Evolutionary conservation across 164 flowering plant genomes (phyloP).

Genomic region (Platanus orientalis): DNA sequence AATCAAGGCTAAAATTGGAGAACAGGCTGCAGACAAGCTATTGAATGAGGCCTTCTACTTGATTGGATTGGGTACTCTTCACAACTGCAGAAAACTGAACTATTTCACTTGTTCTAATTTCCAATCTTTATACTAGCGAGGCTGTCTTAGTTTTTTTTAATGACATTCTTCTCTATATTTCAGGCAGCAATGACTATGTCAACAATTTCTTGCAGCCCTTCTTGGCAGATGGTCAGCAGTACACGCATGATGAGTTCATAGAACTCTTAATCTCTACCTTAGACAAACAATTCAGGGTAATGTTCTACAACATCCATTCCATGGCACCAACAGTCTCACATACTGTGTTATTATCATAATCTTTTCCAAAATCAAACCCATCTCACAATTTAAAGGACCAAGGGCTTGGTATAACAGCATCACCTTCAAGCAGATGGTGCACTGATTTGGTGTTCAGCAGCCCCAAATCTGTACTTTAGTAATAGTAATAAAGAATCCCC

Average conservation of each 20-base stretch:
- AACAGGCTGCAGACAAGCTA: constrained; percentile 41
- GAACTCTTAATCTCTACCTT: constrained; percentile 48
- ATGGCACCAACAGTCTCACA: too few relatives aligned
- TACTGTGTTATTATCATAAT: too few relatives aligned
- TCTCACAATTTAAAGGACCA: too few relatives aligned
- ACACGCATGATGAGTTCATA: constrained; percentile 62
- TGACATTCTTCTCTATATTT: neutral
- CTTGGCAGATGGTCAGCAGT: constrained; percentile 63
- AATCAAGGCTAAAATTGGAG: constrained; percentile 58
- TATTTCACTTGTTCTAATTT: neutral
- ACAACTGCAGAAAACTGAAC: neutral
- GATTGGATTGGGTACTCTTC: constrained; percentile 62
- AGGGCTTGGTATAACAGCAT: too few relatives aligned
- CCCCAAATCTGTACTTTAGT: too few relatives aligned
- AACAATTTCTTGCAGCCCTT: constrained; percentile 87
- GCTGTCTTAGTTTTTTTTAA: neutral
- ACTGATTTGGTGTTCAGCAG: too few relatives aligned
- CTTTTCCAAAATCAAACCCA: too few relatives aligned
- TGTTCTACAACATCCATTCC: too few relatives aligned
- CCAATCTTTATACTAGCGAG: neutral
- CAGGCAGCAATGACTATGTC: constrained; percentile 90
- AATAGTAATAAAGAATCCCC: too few relatives aligned
- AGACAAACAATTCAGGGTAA: constrained; percentile 46
- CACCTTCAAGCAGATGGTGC: too few relatives aligned
- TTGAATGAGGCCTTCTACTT: constrained; percentile 55